These are phyloP conservation scores for Isochrysis galbana DNA, from an alignment of 78 protist species.

Conservation along the genomic window DNA sequence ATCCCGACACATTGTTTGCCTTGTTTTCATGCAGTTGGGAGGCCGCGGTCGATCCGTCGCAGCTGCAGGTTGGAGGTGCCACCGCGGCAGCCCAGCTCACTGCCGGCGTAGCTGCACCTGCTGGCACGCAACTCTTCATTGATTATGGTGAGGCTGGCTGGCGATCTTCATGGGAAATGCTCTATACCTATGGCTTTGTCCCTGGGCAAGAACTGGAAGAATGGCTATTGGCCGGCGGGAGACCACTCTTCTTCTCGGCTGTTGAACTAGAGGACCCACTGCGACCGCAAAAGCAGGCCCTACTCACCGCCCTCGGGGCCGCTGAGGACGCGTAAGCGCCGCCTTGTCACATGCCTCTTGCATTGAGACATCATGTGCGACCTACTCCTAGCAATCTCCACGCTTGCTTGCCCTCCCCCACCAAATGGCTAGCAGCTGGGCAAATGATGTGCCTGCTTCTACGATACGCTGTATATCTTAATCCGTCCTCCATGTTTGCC, in stretches of 20 bases:
- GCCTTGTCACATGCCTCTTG: neutral
- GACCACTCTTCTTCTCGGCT: neutral
- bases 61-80: neutral
- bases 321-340: neutral
- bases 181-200: neutral
- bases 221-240: neutral
- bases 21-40: neutral
- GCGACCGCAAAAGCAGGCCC: neutral
- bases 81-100: neutral
- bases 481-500: too few relatives aligned
- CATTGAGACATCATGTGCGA: too few relatives aligned
- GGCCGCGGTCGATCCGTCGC: neutral
- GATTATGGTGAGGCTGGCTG: neutral
- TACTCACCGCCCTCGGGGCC: neutral
- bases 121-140: neutral
- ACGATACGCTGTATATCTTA: too few relatives aligned
- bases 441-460: too few relatives aligned
- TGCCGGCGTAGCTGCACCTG: neutral
- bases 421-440: too few relatives aligned
- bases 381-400: too few relatives aligned
- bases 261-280: neutral
- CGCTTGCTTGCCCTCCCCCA: too few relatives aligned
- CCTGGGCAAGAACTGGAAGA: neutral
- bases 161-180: neutral
- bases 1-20: too few relatives aligned